Evolutionary conservation across 75 land plant genomes (phyloP).

Genomic region (Picea glauca): DNA sequence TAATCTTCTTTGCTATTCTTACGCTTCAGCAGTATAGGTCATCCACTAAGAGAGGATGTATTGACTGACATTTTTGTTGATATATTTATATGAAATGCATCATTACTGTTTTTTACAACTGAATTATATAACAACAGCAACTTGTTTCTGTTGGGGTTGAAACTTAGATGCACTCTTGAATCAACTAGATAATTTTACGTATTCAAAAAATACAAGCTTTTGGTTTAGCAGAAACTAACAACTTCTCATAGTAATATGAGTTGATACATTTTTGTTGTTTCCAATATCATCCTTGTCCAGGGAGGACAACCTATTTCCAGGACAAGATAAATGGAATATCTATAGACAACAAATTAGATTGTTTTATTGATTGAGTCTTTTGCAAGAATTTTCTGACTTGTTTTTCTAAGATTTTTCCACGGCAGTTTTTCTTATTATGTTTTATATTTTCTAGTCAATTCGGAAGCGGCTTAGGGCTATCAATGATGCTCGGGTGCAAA

Average conservation of each 20-base stretch:
- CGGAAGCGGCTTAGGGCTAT: constrained; percentile 81
- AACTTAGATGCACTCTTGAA: no score
- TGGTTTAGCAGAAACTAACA: not conserved
- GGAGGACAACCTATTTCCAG: not conserved
- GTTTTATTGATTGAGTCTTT: not conserved
- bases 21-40: no score
- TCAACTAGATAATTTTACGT: no score
- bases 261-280: not conserved
- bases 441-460: constrained; percentile 54
- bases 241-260: not conserved
- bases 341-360: not conserved
- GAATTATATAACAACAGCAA: no score
- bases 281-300: not conserved
- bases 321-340: not conserved
- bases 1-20: no score
- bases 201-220: not conserved
- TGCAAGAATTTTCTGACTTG: not conserved
- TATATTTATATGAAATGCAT: no score
- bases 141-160: no score
- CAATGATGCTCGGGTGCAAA: constrained; percentile 89
- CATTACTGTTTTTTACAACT: no score
- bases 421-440: constrained; percentile 1
- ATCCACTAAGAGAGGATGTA: no score
- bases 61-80: no score
- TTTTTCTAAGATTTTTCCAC: not conserved